These are phyloP conservation scores for Nannizzia gypsea DNA, from an alignment of 2,329 filamentous ascomycete genomes.

Conservation along the genomic window DNA sequence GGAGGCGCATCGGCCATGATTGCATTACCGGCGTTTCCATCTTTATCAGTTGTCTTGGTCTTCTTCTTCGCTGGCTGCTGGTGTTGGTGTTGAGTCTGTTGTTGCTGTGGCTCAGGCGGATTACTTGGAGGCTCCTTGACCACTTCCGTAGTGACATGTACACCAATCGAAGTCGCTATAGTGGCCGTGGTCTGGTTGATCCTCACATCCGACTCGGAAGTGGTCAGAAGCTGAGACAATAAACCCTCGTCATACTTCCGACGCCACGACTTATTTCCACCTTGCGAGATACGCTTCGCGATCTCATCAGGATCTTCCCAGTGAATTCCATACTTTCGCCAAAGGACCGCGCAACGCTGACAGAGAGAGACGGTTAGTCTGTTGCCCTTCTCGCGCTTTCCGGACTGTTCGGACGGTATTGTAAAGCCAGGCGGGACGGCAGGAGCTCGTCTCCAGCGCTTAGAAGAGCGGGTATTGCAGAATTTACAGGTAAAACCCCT, in stretches of 20 bases:
- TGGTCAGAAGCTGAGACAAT: slow-evolving; percentile 34
- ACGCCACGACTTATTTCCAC: slow-evolving; percentile 73
- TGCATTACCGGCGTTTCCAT: slow-evolving; percentile 36
- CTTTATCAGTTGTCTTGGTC: slow-evolving; percentile 42
- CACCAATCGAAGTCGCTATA: slow-evolving; percentile 33
- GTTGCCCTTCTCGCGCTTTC: slow-evolving; percentile 63
- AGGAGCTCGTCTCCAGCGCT: slow-evolving; percentile 86
- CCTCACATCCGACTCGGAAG: slow-evolving; percentile 35
- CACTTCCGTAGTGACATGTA: slow-evolving; percentile 26
- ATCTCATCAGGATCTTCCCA: slow-evolving; percentile 92
- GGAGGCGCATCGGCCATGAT: slow-evolving; percentile 23
- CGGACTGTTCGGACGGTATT: slow-evolving; percentile 49
- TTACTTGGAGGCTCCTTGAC: slow-evolving; percentile 20
- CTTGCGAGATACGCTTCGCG: slow-evolving; percentile 69
- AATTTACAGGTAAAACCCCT: slow-evolving; percentile 89
- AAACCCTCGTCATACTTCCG: slow-evolving; percentile 86
- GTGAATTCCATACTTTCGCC: slow-evolving; percentile 90
- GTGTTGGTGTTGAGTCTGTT: slow-evolving; percentile 22
- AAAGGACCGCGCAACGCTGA: slow-evolving; percentile 78
- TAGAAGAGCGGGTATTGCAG: slow-evolving; percentile 64
- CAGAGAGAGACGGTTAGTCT: slow-evolving; percentile 74
- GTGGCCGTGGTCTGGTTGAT: slow-evolving; percentile 34
- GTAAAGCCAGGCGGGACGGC: slow-evolving; percentile 59
- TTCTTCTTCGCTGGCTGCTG: slow-evolving; percentile 50
- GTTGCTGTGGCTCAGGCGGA: slow-evolving; percentile 7